These are phyloP conservation scores for Fusarium sp. DNA, from an alignment of 2,329 filamentous ascomycete genomes.

Conservation along the genomic window DNA sequence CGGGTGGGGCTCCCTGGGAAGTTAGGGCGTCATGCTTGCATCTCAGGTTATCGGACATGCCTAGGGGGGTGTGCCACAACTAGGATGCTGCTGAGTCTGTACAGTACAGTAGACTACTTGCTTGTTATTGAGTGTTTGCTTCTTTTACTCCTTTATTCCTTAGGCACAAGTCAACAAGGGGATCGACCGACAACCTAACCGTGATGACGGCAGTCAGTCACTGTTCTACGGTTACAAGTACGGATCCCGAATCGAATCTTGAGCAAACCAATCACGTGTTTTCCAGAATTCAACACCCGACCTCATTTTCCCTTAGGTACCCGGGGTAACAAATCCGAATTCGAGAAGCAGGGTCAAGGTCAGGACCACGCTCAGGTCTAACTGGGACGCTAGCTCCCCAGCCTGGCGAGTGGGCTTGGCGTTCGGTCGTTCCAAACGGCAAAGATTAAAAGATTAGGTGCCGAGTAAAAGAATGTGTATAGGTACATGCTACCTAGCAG, in stretches of 20 bases:
- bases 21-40: conserved; percentile 4
- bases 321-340: conserved; percentile 26
- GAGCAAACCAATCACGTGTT: neutral
- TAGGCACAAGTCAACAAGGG: too few species aligned
- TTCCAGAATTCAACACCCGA: neutral
- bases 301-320: conserved; percentile 11
- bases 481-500: neutral
- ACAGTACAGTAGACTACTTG: too few species aligned
- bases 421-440: conserved; percentile 1
- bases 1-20: conserved; percentile 19
- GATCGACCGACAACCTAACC: too few species aligned
- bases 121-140: too few species aligned
- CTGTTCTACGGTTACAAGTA: neutral
- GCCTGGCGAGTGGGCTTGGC: neutral
- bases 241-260: neutral
- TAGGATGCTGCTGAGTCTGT: too few species aligned
- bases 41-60: conserved; percentile 6
- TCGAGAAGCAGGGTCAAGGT: conserved; percentile 9
- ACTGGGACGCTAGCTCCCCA: neutral
- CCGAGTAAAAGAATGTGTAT: neutral
- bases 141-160: too few species aligned
- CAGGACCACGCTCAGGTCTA: neutral
- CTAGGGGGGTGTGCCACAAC: conserved; percentile 25
- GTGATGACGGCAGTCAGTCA: too few species aligned
- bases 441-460: conserved; percentile 2